phyloP scores from a whole-genome alignment of 352 stramenopile species.

The Phytophthora citrophthora region DNA sequence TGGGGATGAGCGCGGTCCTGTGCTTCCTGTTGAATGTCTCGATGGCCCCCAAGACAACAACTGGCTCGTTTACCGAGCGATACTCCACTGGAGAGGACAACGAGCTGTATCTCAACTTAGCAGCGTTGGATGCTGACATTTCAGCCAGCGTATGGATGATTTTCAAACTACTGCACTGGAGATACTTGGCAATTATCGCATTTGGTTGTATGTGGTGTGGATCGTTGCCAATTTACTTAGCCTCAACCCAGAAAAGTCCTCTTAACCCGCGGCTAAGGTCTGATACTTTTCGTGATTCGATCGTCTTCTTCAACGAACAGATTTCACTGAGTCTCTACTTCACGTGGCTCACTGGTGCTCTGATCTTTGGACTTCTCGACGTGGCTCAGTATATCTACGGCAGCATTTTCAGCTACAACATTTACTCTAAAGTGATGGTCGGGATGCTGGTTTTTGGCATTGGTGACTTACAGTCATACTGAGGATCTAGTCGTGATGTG shows the following conservation, averaged over 20 bases:
- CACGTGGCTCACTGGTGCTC: slow-evolving; percentile 34
- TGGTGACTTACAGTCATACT: slow-evolving; percentile 31
- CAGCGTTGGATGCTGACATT: neutral
- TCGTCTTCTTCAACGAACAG: neutral
- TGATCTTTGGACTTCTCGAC: slow-evolving; percentile 32
- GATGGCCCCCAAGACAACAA: slow-evolving; percentile 14
- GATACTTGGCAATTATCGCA: neutral
- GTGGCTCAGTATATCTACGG: slow-evolving; percentile 34
- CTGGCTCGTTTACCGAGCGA: slow-evolving; percentile 32
- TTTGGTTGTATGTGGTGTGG: slow-evolving; percentile 9
- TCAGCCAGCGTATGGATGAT: neutral
- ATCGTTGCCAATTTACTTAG: slow-evolving; percentile 13
- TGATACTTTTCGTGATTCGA: neutral
- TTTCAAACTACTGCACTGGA: neutral
- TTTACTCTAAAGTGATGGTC: slow-evolving; percentile 33
- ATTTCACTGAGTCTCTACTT: slow-evolving; percentile 20
- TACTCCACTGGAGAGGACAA: slow-evolving; percentile 22
- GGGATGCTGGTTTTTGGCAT: slow-evolving; percentile 28
- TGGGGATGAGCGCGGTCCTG: neutral
- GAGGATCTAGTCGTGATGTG: slow-evolving; percentile 32
- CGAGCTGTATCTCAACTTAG: slow-evolving; percentile 1
- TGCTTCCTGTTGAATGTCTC: slow-evolving; percentile 10
- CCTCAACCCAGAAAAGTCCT: neutral
- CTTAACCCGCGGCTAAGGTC: too few relatives aligned
- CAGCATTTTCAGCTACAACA: slow-evolving; percentile 29